Evolutionary conservation across 1,139 yeast species (phyloP).

Genomic region (Pichia sp.): DNA sequence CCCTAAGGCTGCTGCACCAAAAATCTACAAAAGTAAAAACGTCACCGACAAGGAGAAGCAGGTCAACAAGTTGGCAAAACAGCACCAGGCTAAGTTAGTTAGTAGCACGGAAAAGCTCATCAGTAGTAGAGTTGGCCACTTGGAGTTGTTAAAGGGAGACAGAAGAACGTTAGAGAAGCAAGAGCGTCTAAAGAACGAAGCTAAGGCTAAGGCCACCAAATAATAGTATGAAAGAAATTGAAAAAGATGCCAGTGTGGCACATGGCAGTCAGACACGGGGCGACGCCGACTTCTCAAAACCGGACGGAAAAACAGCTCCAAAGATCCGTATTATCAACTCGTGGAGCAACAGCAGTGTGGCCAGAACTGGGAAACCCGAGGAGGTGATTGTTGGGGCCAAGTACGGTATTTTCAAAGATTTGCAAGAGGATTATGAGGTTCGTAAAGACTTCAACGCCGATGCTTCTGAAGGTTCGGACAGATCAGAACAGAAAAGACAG

Average conservation of each 20-base stretch:
- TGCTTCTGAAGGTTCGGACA: neutral
- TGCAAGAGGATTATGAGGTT: neutral
- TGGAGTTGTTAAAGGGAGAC: constrained; percentile 88
- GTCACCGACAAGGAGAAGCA: constrained; percentile 39
- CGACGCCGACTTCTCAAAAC: too few relatives aligned
- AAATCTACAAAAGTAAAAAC: constrained; percentile 66
- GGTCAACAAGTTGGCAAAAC: constrained; percentile 50
- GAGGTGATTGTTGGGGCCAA: constrained; percentile 4
- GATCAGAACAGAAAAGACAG: neutral
- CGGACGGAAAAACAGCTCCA: neutral
- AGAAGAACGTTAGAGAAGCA: constrained; percentile 72
- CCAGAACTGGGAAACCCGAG: neutral
- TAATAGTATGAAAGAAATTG: too few relatives aligned
- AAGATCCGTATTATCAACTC: constrained; percentile 7
- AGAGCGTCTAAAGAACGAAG: constrained; percentile 28
- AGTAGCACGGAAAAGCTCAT: constrained; percentile 74
- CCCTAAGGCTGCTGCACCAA: constrained; percentile 75
- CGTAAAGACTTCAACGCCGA: neutral
- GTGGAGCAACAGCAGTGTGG: constrained; percentile 7
- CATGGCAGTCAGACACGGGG: too few relatives aligned
- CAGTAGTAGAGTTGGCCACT: constrained; percentile 90
- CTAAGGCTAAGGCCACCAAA: neutral
- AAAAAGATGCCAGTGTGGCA: too few relatives aligned
- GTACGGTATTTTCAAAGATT: neutral
- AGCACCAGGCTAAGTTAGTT: constrained; percentile 37